These are phyloP conservation scores for Rhodofomes roseus DNA, from an alignment of 1,284 basidiomycete genomes.

Conservation along the genomic window DNA sequence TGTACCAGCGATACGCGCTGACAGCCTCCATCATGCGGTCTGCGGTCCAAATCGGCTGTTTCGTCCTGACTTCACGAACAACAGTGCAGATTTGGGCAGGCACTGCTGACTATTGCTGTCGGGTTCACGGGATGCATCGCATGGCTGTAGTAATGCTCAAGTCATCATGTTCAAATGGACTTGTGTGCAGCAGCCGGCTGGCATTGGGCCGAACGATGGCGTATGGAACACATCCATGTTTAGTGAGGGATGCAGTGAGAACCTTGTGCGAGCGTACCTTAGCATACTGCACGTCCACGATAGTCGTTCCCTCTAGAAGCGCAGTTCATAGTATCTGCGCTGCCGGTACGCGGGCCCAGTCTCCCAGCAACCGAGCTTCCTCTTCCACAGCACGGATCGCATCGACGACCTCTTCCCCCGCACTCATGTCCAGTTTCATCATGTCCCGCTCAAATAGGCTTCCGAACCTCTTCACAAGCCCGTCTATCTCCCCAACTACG, in stretches of 20 bases:
- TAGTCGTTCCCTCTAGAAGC: not conserved
- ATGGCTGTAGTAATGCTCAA: not conserved
- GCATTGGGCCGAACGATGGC: not conserved
- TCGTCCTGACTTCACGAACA: not conserved
- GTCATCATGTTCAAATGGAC: not conserved
- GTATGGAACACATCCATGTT: not conserved
- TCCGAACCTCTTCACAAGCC: conserved; percentile 51
- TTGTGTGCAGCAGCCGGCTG: not conserved
- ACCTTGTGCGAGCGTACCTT: not conserved
- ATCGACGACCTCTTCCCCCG: conserved; percentile 48
- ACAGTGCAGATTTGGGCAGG: not conserved
- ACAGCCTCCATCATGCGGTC: not conserved
- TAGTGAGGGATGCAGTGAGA: not conserved
- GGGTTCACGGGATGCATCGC: not conserved
- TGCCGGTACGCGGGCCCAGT: conserved; percentile 16
- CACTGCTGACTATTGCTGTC: not conserved
- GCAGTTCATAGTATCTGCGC: not conserved
- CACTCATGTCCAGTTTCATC: conserved; percentile 41
- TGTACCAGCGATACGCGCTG: too few species aligned
- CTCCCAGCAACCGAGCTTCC: conserved; percentile 18
- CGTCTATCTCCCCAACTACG: conserved; percentile 50
- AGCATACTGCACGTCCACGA: not conserved
- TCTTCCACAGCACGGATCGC: conserved; percentile 37
- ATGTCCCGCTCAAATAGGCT: conserved; percentile 52
- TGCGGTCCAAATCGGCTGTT: not conserved